These are phyloP conservation scores for Tolypocladium inflatum DNA, from an alignment of 2,329 filamentous ascomycete genomes.

Conservation along the genomic window DNA sequence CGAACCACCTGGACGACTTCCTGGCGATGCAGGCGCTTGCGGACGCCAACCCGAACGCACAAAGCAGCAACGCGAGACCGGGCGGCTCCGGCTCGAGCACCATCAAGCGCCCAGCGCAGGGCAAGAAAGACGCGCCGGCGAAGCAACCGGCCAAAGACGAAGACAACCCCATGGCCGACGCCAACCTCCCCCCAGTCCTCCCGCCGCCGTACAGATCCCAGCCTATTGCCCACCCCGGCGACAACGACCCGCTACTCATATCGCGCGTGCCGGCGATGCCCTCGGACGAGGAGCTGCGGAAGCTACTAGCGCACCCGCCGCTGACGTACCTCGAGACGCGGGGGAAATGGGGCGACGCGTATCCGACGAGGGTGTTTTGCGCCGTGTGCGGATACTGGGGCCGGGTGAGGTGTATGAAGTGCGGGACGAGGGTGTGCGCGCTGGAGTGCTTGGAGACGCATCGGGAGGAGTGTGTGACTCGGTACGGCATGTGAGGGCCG, in stretches of 20 bases:
- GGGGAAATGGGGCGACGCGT: constrained; percentile 34
- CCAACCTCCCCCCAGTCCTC: constrained; percentile 19
- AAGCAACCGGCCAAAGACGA: constrained; percentile 13
- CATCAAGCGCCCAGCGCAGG: constrained; percentile 16
- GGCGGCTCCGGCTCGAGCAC: constrained; percentile 16
- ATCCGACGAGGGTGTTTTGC: constrained; percentile 59
- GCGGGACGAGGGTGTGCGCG: constrained; percentile 68
- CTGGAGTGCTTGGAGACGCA: constrained; percentile 65
- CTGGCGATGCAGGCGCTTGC: constrained; percentile 49
- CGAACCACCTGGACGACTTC: constrained; percentile 74
- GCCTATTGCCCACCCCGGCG: constrained; percentile 33
- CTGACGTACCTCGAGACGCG: constrained; percentile 58
- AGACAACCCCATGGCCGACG: constrained; percentile 18
- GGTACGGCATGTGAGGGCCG: constrained; percentile 41
- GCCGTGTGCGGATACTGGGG: constrained; percentile 80
- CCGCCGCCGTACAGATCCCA: constrained; percentile 20
- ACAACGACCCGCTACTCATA: constrained; percentile 48
- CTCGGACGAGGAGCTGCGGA: constrained; percentile 51
- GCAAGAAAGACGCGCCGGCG: constrained; percentile 14
- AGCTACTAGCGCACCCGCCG: constrained; percentile 53
- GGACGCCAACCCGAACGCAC: constrained; percentile 25
- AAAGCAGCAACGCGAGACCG: constrained; percentile 10
- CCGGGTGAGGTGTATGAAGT: constrained; percentile 64
- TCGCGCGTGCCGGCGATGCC: constrained; percentile 50
- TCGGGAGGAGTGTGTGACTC: constrained; percentile 59